Base-by-base conservation (phyloP, 225 moss, liverwort and hornwort genomes). In the Straminergon stramineum region DNA sequence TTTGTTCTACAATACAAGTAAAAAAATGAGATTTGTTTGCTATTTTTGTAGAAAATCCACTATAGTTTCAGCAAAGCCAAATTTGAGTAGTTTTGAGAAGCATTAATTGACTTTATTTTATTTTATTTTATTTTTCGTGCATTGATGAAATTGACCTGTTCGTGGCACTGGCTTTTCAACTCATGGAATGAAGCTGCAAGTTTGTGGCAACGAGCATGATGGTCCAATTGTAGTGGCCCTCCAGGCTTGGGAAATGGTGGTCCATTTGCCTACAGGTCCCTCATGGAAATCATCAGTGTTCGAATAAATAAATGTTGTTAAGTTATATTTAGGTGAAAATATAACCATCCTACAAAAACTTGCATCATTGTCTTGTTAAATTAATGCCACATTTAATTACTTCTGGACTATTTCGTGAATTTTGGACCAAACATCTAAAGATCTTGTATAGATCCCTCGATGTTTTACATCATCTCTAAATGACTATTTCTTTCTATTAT, bases 111-210 rank as follows among this genome's bases (percentile, higher is more conserved):
- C 27, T 22, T 43, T 6, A 26, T 56, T n/a, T 35, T 85, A 23
- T 37, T 35, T 61, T 32, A 31, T 56, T n/a, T 35, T 85, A 23
- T 37, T 35, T 61, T 32, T 21, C 2, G 5, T 26, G 26, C 8
- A 74, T n/a, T 37, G 34, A 63, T 88, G 28, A 73, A 68, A 80
- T 53, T 63, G 45, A 93, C 94, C 93, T 94, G 94, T 86, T 93
- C 86, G 8, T 93, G 92, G 69, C 93, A 94, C 17, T 94, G 93
- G 69, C 84, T 92, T 90, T 94, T 94, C 84, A 94, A 83, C 48
- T 93, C 92, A 73, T 94, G 94, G 87, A 91, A 94, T 67, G 94
- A 94, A 87, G 94, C 93, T 89, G 91, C 94, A 88, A 94, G 91
- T 85, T 90, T 94, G 88, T 94, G 90, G 86, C 94, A 94, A 82